Percentiles rank a stretch among this genome's conserved stretches.
Evolutionary conservation across 139 green algal genomes (phyloP).

Genomic region (Coelastrella sp.): DNA sequence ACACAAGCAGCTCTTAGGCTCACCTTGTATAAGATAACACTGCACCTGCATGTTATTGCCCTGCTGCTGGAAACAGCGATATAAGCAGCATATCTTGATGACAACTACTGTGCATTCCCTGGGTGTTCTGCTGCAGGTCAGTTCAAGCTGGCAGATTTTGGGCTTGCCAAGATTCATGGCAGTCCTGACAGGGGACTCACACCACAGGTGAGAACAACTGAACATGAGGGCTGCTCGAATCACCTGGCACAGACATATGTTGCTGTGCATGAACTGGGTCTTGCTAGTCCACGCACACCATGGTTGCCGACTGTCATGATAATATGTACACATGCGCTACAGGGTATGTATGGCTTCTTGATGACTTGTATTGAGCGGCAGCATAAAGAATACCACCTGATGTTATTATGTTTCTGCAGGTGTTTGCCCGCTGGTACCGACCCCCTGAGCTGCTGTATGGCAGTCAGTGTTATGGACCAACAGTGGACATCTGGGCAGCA

Average conservation of each 20-base stretch:
- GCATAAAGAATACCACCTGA: too few species aligned
- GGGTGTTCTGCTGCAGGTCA: conserved; percentile 56
- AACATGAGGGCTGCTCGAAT: too few species aligned
- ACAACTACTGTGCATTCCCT: neutral
- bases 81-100: neutral
- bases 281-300: too few species aligned
- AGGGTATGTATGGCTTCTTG: too few species aligned
- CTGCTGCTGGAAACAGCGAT: neutral
- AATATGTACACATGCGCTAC: too few species aligned
- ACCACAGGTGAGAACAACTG: neutral
- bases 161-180: conserved; percentile 81
- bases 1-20: neutral
- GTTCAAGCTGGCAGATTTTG: conserved; percentile 94
- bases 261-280: too few species aligned
- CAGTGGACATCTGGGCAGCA: conserved; percentile 89
- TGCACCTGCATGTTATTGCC: too few species aligned
- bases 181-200: conserved; percentile 63
- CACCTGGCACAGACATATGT: too few species aligned
- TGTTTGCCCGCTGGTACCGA: conserved; percentile 95
- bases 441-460: conserved; percentile 93
- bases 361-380: too few species aligned
- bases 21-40: neutral
- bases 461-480: conserved; percentile 77
- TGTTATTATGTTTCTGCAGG: conserved; percentile 73
- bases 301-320: too few species aligned